These are phyloP conservation scores for Kazachstania kunashirensis DNA, from an alignment of 805 yeast genomes.

Conservation along the genomic window DNA sequence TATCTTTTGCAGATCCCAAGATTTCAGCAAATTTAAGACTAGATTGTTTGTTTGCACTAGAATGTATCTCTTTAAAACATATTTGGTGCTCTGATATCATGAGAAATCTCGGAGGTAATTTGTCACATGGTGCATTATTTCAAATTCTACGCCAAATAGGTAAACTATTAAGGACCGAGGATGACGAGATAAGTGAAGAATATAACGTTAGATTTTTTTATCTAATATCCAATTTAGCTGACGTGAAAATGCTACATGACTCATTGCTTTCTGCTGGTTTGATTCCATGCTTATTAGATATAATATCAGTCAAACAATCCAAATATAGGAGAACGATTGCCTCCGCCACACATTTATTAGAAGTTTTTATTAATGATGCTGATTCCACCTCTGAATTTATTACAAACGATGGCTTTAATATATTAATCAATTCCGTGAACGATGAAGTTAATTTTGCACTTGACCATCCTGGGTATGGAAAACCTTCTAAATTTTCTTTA, in stretches of 20 bases:
- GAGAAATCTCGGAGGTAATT: constrained; percentile 73
- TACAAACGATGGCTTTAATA: constrained; percentile 53
- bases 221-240: constrained; percentile 52
- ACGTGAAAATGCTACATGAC: constrained; percentile 43
- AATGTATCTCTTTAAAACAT: constrained; percentile 55
- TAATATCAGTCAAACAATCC: constrained; percentile 44
- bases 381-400: constrained; percentile 57
- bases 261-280: constrained; percentile 69
- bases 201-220: constrained; percentile 43
- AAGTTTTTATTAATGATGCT: constrained; percentile 34
- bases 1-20: constrained; percentile 50
- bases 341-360: constrained; percentile 52
- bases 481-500: constrained; percentile 43
- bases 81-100: constrained; percentile 70
- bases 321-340: constrained; percentile 48
- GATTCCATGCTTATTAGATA: constrained; percentile 52
- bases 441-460: constrained; percentile 59
- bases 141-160: constrained; percentile 60
- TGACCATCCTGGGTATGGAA: constrained; percentile 47
- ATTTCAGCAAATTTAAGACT: constrained; percentile 46
- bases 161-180: constrained; percentile 37
- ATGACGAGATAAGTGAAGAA: constrained; percentile 36
- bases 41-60: constrained; percentile 57
- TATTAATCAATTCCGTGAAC: constrained; percentile 49
- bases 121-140: constrained; percentile 73